Evolutionary conservation across 192 early-diverging fungal species (phyloP), one percentile per base, ranked within the genome.

Genomic region (Powellomyces hirtus): DNA sequence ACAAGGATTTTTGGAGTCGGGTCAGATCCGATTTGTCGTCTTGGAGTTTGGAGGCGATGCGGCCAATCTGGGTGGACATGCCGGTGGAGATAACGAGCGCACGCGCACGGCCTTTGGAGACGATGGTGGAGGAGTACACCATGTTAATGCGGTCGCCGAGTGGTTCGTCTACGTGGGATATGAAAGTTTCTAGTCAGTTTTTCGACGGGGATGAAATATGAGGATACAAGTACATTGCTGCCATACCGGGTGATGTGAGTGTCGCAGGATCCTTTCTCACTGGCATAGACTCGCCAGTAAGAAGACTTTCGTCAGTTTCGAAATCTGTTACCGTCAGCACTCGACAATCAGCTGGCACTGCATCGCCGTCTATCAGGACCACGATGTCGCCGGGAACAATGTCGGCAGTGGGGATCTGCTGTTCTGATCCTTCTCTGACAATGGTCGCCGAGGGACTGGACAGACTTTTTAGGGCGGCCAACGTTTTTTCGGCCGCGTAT

Each of bases 301-400:
- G 50, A n/a, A 81, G 10, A 13, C 11, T n/a, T 42, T n/a, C 11
- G 40, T 42, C n/a, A n/a, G n/a, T n/a, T n/a, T n/a, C n/a, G n/a
- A n/a, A 30, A 64, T 76, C 56, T 35, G 65, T 64, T 6, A 40
- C 76, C 26, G 29, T n/a, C 14, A 92, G 66, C 52, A 95, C 56
- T 1, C 90, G 79, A 53, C 86, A 33, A 53, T 95, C 93, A 0
- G 92, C 92, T 20, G 93, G 91, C 20, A 93, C 88, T 51, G 84
- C 84, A 68, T 87, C 80, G 37, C 91, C 93, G 14, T 85, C 61
- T 0, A 74, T 82, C 49, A 94, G 61, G 13, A 77, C 68, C 45
- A 95, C 85, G 8, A 92, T 64, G 55, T 95, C 93, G 52, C 93
- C 93, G 1, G 82, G 75, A 6, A 93, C 90, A 27, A 94, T n/a